Base-by-base conservation (phyloP, 306 rosid genomes). In the Cyclanthera cordifolia region DNA sequence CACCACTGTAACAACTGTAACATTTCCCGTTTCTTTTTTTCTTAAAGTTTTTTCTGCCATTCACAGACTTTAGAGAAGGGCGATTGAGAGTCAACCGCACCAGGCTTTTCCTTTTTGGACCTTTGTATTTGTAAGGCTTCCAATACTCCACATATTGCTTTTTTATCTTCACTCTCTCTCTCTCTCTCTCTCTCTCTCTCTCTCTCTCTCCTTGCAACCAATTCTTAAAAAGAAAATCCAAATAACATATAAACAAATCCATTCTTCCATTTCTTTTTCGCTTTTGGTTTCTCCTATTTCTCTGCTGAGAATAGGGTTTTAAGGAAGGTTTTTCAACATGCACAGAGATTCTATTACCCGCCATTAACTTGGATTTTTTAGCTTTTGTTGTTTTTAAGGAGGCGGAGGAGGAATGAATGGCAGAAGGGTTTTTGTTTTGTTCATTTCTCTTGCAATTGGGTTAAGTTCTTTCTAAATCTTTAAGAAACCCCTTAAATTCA, bases 61-160 rank as follows among this genome's bases (percentile, higher is more conserved):
- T 55, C 76, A 71, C 74, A 77, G 75, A 70, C 61, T 72, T 71
- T 43, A 11, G 20, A 59, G 21, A 27, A 48, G 56, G 24, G 56
- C 30, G 46, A 51, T 50, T 49, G 60, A 85, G 82, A 93, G 99
- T 93, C 99, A 93, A 93, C 99, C 88, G 11, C 63, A 41, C 54
- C 84, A 87, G 1, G 1, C 46, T 30, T 58, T 30, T 58, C 43
- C 45, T 79, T 85, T 93, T 90, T 90, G 99, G 91, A 81, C 78
- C 49, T 74, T 71, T 85, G 84, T 70, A 46, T 72, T 86, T 87
- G 94, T 87, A 87, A 87, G 99, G 99, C 85, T 90, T 90, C 88
- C 79, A 76, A 69, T 74, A 78, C 61, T 93, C 99, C 96, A 93
- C 99, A 86, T 90, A 69, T 54, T 77, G 32, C 47, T 72, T 75